A percentile compares a stretch with the other conserved stretches of the same genome.
Conservation (phyloP, 2,329 filamentous ascomycete genomes). For the Botrytis tulipae region DNA sequence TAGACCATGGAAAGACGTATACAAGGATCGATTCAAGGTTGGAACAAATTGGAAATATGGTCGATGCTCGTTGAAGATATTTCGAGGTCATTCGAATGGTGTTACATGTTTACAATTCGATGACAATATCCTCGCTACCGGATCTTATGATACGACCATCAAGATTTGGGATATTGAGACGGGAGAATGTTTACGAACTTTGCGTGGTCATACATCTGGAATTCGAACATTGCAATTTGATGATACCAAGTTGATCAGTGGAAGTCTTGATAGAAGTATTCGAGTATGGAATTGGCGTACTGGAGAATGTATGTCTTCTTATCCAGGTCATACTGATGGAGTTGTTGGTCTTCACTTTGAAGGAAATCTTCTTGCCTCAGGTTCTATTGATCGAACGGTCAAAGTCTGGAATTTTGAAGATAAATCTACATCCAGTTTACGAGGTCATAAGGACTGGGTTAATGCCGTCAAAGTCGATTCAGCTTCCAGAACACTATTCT, state of each 20-base stretch:
- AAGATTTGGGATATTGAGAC: constrained; percentile 96
- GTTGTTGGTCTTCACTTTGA: constrained; percentile 89
- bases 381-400: constrained; percentile 84
- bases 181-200: constrained; percentile 79
- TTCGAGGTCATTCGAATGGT: constrained; percentile 86
- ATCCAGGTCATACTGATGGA: constrained; percentile 74
- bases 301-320: constrained; percentile 78
- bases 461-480: constrained; percentile 91
- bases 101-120: constrained; percentile 70
- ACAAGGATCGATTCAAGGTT: constrained; percentile 91
- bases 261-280: constrained; percentile 81
- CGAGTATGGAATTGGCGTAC: constrained; percentile 98
- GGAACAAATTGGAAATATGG: constrained; percentile 98
- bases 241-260: constrained; percentile 85
- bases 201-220: constrained; percentile 77
- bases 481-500: constrained; percentile 79
- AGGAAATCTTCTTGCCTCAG: constrained; percentile 78
- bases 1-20: constrained; percentile 93
- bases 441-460: constrained; percentile 90
- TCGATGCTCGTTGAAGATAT: constrained; percentile 77
- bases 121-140: constrained; percentile 86
- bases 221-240: constrained; percentile 92
- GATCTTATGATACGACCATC: constrained; percentile 91
- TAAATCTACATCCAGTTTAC: constrained; percentile 74
- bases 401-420: constrained; percentile 91